Base-by-base conservation (phyloP, 257 asterid genomes). In the Cynanchum wilfordii region DNA sequence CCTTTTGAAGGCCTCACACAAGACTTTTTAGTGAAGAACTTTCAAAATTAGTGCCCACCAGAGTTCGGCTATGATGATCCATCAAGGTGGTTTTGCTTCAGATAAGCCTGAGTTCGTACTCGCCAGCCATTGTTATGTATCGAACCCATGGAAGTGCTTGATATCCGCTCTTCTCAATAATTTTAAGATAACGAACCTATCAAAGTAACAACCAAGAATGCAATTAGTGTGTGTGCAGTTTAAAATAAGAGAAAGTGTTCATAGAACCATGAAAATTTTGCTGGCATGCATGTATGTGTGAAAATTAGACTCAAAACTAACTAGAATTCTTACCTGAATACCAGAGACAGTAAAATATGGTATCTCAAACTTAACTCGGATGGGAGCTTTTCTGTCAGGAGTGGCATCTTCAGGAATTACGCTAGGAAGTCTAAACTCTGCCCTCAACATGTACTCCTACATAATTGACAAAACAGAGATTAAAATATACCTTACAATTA, bases 111-210 rank as follows among this genome's bases (percentile, higher is more conserved):
- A 85, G 72, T 65, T 85, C 89, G 57, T 85, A 85, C 45, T 85
- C 85, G 9, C 85, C 87, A 11, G 82, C 89, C 85, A 76, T 80
- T n/a, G 89, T 82, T 66, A 85, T 82, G 77, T 85, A 80, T 75
- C 89, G 77, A 74, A 85, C 89, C 89, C 85, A 82, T 42, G 87
- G 87, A 54, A 85, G 87, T 49, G 87, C 87, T 68, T 85, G 89
- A 75, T 82, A 85, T 19, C 87, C 89, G 74, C 89, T 82, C 75
- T 85, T 85, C 59, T 85, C 89, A 19, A 85, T 85, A 33, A 85
- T 76, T 64, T 85, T 85, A 75, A 85, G 80, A 49, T 83, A 85
- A 5, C 89, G 87, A 63, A 85, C 89, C 89, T 85, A 65, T 25
- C 49, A 19, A 77, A 72, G 13, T 2, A 40, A 69, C 55, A 42